phyloP scores from a whole-genome alignment of 768 basidiomycete genomes.

The Tremella yokohamensis region DNA sequence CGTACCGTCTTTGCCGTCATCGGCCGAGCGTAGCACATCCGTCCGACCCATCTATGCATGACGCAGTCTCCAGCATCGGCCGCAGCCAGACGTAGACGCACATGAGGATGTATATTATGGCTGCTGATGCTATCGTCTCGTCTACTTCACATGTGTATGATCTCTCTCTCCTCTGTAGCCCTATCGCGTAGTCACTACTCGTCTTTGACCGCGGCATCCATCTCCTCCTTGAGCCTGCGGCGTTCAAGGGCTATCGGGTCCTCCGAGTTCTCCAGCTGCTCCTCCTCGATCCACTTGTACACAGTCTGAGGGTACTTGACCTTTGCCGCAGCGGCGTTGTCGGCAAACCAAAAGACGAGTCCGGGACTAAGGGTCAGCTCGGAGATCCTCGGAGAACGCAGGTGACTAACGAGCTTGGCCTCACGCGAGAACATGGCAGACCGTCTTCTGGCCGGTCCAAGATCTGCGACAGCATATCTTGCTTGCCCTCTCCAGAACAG shows the following conservation, averaged over 20 bases:
- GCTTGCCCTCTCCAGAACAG: conserved; percentile 70
- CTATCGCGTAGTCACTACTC: too few relatives aligned
- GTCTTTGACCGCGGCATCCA: conserved; percentile 43
- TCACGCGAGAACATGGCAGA: conserved; percentile 78
- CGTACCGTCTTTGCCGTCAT: too few relatives aligned
- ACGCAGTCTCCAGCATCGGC: too few relatives aligned
- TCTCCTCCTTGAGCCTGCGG: conserved; percentile 40
- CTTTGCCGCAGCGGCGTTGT: conserved; percentile 67
- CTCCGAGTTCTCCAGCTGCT: conserved; percentile 20
- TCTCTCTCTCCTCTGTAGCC: too few relatives aligned
- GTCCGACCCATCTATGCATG: too few relatives aligned
- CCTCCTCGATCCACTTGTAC: conserved; percentile 43
- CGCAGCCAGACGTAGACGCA: too few relatives aligned
- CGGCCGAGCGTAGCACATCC: too few relatives aligned
- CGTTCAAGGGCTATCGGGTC: conserved; percentile 37
- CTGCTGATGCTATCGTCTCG: too few relatives aligned
- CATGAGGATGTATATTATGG: too few relatives aligned
- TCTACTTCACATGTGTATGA: too few relatives aligned
- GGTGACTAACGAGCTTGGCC: conserved; percentile 56
- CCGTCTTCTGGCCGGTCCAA: conserved; percentile 75
- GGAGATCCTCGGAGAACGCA: conserved; percentile 1
- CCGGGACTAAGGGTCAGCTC: conserved; percentile 58
- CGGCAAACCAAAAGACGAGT: conserved; percentile 90
- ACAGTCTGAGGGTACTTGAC: conserved; percentile 42
- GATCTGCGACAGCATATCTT: conserved; percentile 66